Conservation (phyloP, 768 basidiomycete species). For the Calocera cornea region DNA sequence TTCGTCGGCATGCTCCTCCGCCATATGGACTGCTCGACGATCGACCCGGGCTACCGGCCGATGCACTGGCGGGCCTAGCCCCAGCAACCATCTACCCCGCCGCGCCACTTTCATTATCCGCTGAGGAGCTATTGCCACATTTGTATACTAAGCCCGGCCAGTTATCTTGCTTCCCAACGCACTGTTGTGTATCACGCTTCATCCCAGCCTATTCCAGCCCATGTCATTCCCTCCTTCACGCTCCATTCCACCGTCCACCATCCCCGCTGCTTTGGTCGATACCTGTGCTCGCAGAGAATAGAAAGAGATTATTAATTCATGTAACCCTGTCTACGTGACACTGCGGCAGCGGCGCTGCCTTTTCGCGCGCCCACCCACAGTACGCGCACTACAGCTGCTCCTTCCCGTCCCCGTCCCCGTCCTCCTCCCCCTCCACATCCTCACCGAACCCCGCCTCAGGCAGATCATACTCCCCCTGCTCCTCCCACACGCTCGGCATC, state of each 20-base stretch:
- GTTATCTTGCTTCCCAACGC: not conserved
- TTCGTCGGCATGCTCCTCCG: constrained; percentile 77
- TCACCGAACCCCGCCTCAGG: not conserved
- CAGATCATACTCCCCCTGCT: not conserved
- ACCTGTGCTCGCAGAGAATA: not conserved
- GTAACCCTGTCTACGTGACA: not conserved
- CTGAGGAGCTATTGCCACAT: not conserved
- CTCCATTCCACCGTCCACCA: not conserved
- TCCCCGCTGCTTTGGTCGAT: not conserved
- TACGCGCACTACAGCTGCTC: not conserved
- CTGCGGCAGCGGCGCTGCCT: not conserved
- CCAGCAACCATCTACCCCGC: not conserved
- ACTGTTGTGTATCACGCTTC: not conserved
- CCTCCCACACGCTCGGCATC: not conserved
- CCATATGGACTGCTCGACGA: constrained; percentile 57
- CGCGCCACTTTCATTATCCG: not conserved
- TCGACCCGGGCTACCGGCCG: constrained; percentile 69
- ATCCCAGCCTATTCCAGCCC: not conserved
- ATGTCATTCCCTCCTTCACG: no score
- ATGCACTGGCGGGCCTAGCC: constrained; percentile 41
- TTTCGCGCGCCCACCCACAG: not conserved
- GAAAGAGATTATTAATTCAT: not conserved
- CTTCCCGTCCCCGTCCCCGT: not conserved
- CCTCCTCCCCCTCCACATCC: not conserved
- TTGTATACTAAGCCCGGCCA: not conserved